Base-by-base conservation (phyloP, 495 filamentous ascomycete species). In the Penicillium atrosanguineum region DNA sequence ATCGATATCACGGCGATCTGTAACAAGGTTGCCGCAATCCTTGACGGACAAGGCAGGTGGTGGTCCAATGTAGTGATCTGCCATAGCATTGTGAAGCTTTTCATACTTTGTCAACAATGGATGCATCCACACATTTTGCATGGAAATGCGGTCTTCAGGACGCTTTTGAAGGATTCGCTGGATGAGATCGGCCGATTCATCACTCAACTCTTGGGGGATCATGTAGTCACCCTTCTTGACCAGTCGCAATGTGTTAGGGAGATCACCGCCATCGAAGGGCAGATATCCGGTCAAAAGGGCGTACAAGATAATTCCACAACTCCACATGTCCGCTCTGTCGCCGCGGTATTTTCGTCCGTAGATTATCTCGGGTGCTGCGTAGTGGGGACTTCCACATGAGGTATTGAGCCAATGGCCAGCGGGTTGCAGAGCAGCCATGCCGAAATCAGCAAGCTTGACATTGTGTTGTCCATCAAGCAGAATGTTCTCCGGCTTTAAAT, bases 401-500 rank as follows among this genome's bases (percentile, higher is more conserved):
- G 93, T 96, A 36, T 79, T 86, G 34, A 99, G 76, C 70, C 82
- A 83, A 56, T 88, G 83, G 21, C 79, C 82, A 14, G 78, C 74
- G 25, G 95, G 93, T 57, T 97, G 93, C 26, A 97, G 72, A 12
- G 91, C 91, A 16, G 95, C 94, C 91, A 99, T 96, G 16, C 94
- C 93, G 68, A 97, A 99, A 68, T 99, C 94, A 29, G 90, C 92
- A 36, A 99, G 83, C 69, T 97, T 97, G 68, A 97, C 79, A 41
- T 88, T 84, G 20, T 79, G 77, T 12, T 83, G 69, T 6, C 68
- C 69, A 52, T 91, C 89, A 25, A 99, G 69, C 15, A 99, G 76
- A 37, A 98, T 96, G 60, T 99, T 99, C 71, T 99, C 94, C 0
- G 91, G 94, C 72, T 99, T 99, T 29, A 99, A 73, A 56, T 99